These are phyloP conservation scores for Nectriaceae sp. DNA, from an alignment of 2,329 filamentous ascomycete genomes.

Conservation along the genomic window DNA sequence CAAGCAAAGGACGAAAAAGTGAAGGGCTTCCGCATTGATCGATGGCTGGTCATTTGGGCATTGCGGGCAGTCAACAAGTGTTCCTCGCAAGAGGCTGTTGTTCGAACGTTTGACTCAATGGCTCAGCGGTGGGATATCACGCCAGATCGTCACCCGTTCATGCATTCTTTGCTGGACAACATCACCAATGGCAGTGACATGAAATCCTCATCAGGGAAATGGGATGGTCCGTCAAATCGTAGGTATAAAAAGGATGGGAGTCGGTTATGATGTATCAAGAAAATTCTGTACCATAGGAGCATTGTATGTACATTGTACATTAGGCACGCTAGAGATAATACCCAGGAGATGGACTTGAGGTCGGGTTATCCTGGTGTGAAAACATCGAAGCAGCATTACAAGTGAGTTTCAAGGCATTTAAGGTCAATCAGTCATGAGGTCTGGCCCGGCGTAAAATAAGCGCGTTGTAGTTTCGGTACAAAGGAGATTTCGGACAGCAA, in stretches of 20 bases:
- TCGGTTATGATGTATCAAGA: conserved; percentile 28
- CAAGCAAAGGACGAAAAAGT: conserved; percentile 50
- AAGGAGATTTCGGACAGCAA: conserved; percentile 28
- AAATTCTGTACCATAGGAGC: conserved; percentile 28
- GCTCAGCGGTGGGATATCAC: conserved; percentile 49
- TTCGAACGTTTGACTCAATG: conserved; percentile 56
- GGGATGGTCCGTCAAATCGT: conserved; percentile 22
- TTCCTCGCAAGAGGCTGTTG: conserved; percentile 50
- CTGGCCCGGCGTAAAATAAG: too few relatives aligned
- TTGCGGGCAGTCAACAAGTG: conserved; percentile 66
- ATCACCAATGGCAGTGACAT: conserved; percentile 39
- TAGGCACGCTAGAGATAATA: conserved; percentile 22
- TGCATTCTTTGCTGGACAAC: conserved; percentile 47
- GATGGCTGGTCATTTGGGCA: conserved; percentile 63
- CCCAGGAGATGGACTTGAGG: conserved; percentile 5
- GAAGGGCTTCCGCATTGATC: conserved; percentile 53
- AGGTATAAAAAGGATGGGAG: conserved; percentile 31
- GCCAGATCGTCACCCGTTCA: conserved; percentile 43
- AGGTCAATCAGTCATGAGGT: too few relatives aligned
- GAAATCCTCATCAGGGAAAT: conserved; percentile 28
- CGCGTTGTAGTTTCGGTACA: too few relatives aligned
- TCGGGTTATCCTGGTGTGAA: too few relatives aligned
- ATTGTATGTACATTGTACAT: conserved; percentile 23
- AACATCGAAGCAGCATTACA: too few relatives aligned
- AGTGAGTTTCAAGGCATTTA: too few relatives aligned